Conservation (phyloP, 805 yeast genomes). For the Debaryomyces castellii region DNA sequence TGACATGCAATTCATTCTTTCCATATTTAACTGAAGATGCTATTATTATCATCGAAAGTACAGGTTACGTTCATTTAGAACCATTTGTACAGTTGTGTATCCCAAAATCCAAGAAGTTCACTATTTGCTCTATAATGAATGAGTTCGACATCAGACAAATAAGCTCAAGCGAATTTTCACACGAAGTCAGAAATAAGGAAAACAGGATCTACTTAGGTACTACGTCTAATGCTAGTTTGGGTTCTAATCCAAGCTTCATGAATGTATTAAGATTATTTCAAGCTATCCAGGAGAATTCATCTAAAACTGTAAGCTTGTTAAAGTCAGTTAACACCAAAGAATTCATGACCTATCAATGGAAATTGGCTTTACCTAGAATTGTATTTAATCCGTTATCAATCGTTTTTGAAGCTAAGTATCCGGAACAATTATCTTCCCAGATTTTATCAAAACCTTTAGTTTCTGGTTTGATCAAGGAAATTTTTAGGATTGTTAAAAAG, state of each 20-base stretch:
- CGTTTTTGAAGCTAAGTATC: slow-evolving; percentile 68
- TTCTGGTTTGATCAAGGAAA: slow-evolving; percentile 75
- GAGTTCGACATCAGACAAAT: slow-evolving; percentile 55
- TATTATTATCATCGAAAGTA: slow-evolving; percentile 61
- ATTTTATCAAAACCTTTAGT: slow-evolving; percentile 83
- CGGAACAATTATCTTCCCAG: slow-evolving; percentile 57
- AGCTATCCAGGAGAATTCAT: slow-evolving; percentile 31
- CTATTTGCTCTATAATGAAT: slow-evolving; percentile 57
- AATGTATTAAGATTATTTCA: slow-evolving; percentile 31
- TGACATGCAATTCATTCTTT: slow-evolving; percentile 19
- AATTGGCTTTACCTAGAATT: slow-evolving; percentile 73
- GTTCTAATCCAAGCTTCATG: slow-evolving; percentile 18
- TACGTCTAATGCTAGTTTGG: slow-evolving; percentile 8
- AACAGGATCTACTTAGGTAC: slow-evolving; percentile 47
- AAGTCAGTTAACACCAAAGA: slow-evolving; percentile 54
- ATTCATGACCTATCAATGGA: slow-evolving; percentile 78
- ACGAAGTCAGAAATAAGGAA: slow-evolving; percentile 37
- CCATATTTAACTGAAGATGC: slow-evolving; percentile 38
- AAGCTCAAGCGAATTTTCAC: slow-evolving; percentile 24
- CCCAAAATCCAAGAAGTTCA: slow-evolving; percentile 26
- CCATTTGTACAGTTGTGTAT: slow-evolving; percentile 57
- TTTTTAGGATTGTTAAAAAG: slow-evolving; percentile 67
- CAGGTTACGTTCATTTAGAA: slow-evolving; percentile 72
- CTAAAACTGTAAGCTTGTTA: slow-evolving; percentile 44
- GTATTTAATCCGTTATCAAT: slow-evolving; percentile 77